Conservation (phyloP, 2,329 filamentous ascomycete genomes). For the Alternaria conjuncta region DNA sequence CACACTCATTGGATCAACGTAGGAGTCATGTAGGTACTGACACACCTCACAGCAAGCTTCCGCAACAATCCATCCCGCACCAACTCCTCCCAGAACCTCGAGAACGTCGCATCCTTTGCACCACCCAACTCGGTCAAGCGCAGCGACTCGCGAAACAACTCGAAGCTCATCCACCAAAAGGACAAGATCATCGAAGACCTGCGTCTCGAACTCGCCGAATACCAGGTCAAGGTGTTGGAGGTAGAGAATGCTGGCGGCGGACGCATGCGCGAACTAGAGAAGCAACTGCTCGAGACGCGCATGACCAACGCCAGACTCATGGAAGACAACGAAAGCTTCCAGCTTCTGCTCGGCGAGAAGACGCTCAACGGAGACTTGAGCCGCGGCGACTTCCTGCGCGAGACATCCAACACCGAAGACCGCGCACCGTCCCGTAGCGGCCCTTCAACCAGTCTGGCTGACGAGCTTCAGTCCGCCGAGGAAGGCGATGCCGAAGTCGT, state of each 20-base stretch:
- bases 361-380: slow-evolving; percentile 93
- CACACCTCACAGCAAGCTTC: slow-evolving; percentile 45
- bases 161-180: slow-evolving; percentile 89
- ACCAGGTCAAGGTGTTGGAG: slow-evolving; percentile 93
- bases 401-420: slow-evolving; percentile 45
- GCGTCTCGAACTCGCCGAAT: slow-evolving; percentile 88
- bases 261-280: slow-evolving; percentile 86
- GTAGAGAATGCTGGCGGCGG: slow-evolving; percentile 92
- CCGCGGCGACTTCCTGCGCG: slow-evolving; percentile 78
- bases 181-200: slow-evolving; percentile 95
- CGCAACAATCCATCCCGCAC: slow-evolving; percentile 52
- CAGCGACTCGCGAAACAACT: slow-evolving; percentile 88
- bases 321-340: slow-evolving; percentile 99
- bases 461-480: slow-evolving; percentile 78
- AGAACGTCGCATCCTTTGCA: slow-evolving; percentile 82
- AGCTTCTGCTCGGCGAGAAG: slow-evolving; percentile 91
- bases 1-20: neutral
- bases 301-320: slow-evolving; percentile 96
- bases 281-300: slow-evolving; percentile 85
- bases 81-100: slow-evolving; percentile 68
- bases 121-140: slow-evolving; percentile 83
- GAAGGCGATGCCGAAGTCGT: slow-evolving; percentile 57
- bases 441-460: slow-evolving; percentile 62
- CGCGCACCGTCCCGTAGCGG: slow-evolving; percentile 43
- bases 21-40: slow-evolving; percentile 23